Evolutionary conservation across 441 rosid species (phyloP), one percentile per base, ranked within the genome.

Genomic region (Eutrema salsugineum): DNA sequence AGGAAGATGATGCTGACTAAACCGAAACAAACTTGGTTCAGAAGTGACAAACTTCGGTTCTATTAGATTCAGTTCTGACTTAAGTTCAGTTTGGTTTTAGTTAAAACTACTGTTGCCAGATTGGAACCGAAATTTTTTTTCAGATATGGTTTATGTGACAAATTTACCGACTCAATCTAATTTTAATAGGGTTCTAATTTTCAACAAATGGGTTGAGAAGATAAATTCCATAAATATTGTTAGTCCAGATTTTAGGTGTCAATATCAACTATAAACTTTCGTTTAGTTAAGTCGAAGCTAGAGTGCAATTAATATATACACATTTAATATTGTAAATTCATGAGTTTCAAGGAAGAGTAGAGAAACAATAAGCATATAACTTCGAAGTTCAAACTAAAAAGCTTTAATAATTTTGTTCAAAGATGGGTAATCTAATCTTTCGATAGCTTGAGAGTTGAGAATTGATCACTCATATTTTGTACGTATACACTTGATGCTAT

Each of bases 231-330:
- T 55, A 9, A 69, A 46, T 46, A 46, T 35, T 57, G 40, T 27
- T 55, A 65, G 66, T 65, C 66, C 51, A 38, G 28, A 27, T 12
- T 47, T 38, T 73, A 73, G 77, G 71, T 57, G 43, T 58, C 43
- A 65, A 36, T 47, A 57, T 73, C 71, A 65, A 65, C 71, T 28
- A 38, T 14, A 65, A 53, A 47, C 32, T 40, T 47, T 36, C 32
- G 16, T 44, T 32, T n/a, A 64, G 56, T 38, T 42, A 72, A 54
- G 46, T 72, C 19, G n/a, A 72, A 51, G 36, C 63, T 24, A 72
- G 58, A 46, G 15, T 33, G 32, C 35, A 63, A 24, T 58, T n/a
- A 12, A 12, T 11, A 28, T 46, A 46, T 38, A 59, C 19, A 10
- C 44, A 39, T 50, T 49, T 28, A 1, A 35, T 72, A 38, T 70